phyloP scores from a whole-genome alignment of 805 yeast species.

The Kuraishia hungarica region DNA sequence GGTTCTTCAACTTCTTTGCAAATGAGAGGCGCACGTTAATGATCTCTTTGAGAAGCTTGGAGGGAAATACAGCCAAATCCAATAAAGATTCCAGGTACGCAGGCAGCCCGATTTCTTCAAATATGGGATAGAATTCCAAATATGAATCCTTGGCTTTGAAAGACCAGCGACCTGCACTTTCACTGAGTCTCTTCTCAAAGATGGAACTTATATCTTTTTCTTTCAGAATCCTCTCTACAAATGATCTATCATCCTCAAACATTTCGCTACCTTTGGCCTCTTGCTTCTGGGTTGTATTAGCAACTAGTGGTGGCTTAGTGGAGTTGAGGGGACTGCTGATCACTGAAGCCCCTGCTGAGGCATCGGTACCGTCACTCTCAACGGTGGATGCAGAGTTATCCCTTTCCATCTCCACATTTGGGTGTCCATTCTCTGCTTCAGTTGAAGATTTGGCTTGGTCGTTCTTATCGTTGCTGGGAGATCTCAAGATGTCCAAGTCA shows the following conservation, averaged over 20 bases:
- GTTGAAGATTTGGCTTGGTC: not conserved
- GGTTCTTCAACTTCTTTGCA: conserved; percentile 71
- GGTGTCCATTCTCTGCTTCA: not conserved
- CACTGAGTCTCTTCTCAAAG: conserved; percentile 60
- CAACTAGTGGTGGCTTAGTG: not conserved
- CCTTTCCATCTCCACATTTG: not conserved
- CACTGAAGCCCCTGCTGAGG: not conserved
- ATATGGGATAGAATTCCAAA: conserved; percentile 49
- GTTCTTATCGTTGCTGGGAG: conserved; percentile 10
- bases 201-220: conserved; percentile 69
- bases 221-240: conserved; percentile 78
- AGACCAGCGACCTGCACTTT: conserved; percentile 72
- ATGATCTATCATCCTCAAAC: conserved; percentile 56
- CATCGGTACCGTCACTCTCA: not conserved
- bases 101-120: conserved; percentile 65
- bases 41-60: conserved; percentile 70
- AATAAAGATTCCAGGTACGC: conserved; percentile 59
- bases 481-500: conserved; percentile 53
- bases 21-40: conserved; percentile 65
- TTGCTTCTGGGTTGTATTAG: not conserved
- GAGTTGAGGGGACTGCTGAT: not conserved
- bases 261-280: conserved; percentile 17
- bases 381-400: not conserved
- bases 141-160: conserved; percentile 71
- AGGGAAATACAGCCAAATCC: conserved; percentile 65